Conservation (phyloP, 345 rosid species). For the Eucalyptus cloeziana region DNA sequence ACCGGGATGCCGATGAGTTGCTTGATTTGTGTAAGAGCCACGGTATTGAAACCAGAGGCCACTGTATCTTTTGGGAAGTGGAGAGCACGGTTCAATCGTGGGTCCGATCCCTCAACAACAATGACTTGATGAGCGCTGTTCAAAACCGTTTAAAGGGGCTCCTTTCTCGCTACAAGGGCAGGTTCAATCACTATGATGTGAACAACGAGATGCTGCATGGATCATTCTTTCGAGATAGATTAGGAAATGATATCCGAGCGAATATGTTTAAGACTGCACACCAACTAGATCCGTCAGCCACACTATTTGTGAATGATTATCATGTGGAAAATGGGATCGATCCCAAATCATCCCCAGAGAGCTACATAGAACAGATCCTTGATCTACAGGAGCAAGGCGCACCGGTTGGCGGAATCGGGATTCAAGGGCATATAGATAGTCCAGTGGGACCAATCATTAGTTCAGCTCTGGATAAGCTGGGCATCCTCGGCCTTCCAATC, state of each 20-base stretch:
- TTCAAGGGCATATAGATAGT: slow-evolving; percentile 79
- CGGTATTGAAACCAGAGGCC: slow-evolving; percentile 63
- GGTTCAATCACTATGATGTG: slow-evolving; percentile 85
- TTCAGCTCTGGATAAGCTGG: slow-evolving; percentile 66
- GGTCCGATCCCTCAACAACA: slow-evolving; percentile 49
- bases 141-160: slow-evolving; percentile 67
- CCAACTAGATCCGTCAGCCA: slow-evolving; percentile 58
- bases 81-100: slow-evolving; percentile 63
- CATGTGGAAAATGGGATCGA: slow-evolving; percentile 88
- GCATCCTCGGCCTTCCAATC: slow-evolving; percentile 72
- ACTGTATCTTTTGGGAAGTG: slow-evolving; percentile 98
- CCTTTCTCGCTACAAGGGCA: slow-evolving; percentile 79
- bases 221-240: slow-evolving; percentile 56
- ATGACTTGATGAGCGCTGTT: slow-evolving; percentile 50
- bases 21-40: slow-evolving; percentile 41
- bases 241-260: slow-evolving; percentile 61
- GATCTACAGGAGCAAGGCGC: slow-evolving; percentile 74
- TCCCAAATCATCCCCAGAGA: slow-evolving; percentile 64
- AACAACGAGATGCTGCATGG: slow-evolving; percentile 98
- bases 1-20: slow-evolving; percentile 81
- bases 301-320: slow-evolving; percentile 78
- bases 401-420: slow-evolving; percentile 84
- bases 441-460: slow-evolving; percentile 70
- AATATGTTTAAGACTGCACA: slow-evolving; percentile 65
- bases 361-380: slow-evolving; percentile 63